These are phyloP conservation scores for Botrytis paeoniae DNA, from an alignment of 2,329 filamentous ascomycete genomes.

Conservation along the genomic window DNA sequence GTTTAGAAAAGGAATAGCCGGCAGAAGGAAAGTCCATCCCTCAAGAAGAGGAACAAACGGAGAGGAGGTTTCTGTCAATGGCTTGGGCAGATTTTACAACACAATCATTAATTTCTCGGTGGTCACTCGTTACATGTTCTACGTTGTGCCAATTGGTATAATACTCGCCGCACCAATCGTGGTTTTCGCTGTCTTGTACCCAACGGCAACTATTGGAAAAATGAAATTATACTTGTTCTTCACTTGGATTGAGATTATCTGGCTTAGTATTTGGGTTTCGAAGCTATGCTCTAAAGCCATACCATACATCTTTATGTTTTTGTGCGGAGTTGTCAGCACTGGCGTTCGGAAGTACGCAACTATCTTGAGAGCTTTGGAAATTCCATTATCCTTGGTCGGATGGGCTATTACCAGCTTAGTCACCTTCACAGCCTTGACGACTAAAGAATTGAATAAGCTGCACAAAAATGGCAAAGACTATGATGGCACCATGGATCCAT, in stretches of 20 bases:
- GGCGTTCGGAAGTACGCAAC: conserved; percentile 69
- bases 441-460: conserved; percentile 26
- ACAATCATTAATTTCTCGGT: conserved; percentile 62
- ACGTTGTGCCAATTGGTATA: conserved; percentile 61
- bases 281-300: conserved; percentile 62
- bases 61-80: conserved; percentile 57
- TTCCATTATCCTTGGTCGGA: conserved; percentile 65
- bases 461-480: neutral
- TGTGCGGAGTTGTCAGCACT: conserved; percentile 65
- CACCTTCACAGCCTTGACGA: conserved; percentile 57
- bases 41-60: conserved; percentile 45
- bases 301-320: conserved; percentile 63
- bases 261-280: conserved; percentile 64
- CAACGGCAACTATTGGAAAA: conserved; percentile 37
- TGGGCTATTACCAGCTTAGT: conserved; percentile 63
- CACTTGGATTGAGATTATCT: conserved; percentile 66
- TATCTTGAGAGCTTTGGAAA: conserved; percentile 61
- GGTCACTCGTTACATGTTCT: conserved; percentile 64
- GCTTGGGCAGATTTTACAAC: conserved; percentile 63
- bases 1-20: conserved; percentile 31
- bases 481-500: conserved; percentile 37
- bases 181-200: conserved; percentile 39
- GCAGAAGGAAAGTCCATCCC: conserved; percentile 48
- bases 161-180: conserved; percentile 61
- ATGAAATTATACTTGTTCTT: conserved; percentile 60